Evolutionary conservation across 2,329 filamentous ascomycete genomes (phyloP), one percentile per base, ranked within the genome.

Genomic region (Fusarium subglutinans): DNA sequence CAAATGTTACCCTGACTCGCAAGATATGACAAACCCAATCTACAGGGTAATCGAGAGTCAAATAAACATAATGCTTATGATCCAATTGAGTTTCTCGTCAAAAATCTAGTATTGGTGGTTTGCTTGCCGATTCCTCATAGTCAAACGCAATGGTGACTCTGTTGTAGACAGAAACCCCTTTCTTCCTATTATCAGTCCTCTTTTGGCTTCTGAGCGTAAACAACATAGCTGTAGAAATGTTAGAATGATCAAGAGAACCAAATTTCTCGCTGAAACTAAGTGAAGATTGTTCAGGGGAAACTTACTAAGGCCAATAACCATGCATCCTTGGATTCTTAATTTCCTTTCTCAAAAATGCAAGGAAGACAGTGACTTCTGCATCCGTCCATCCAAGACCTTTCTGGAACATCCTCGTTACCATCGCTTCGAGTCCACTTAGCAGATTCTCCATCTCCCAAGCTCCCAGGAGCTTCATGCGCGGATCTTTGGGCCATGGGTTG

Each of bases 401-500:
- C 28, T 82, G 81, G 47, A 82, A 80, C 57, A 82, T 74, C 8
- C 79, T 80, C 17, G 80, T 76, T 5, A 76, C 76, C 66, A 82
- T 77, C 2, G 73, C 81, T 24, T 82, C 77, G 2, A 81, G 65
- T 2, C 75, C 75, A 5, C 50, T 57, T 4, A 77, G 71, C 7
- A 77, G 60, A 15, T 77, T 77, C 35, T 77, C 75, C 75, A 77
- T 77, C 40, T 77, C 75, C 75, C 75, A 73, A 33, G 62, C 69
- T 38, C 87, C 87, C 7, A 88, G 73, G 43, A 88, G 84, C 75
- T 89, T 90, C 64, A 87, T 81, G 22, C 84, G 84, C 12, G 81
- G 81, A 38, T 87, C 84, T 50, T 84, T 86, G 2, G 86, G 84
- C 87, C 87, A 89, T 4, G 83, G 80, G 69, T 85, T 86, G 61